These are phyloP conservation scores for Epichloe baconii DNA, from an alignment of 2,329 filamentous ascomycete species.

Conservation along the genomic window DNA sequence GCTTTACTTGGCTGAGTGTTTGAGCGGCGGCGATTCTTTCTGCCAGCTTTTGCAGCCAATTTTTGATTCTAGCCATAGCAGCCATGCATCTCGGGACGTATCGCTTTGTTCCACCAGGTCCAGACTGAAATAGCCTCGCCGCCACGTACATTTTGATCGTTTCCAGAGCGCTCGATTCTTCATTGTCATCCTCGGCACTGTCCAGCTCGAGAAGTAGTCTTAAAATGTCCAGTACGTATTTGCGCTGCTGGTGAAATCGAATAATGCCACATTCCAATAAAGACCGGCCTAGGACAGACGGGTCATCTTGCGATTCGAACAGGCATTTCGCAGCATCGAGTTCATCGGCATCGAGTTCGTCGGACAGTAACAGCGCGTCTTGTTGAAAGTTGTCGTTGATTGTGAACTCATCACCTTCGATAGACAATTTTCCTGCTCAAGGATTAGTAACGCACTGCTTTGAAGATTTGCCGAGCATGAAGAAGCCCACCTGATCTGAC, in stretches of 20 bases:
- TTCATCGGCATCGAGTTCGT: conserved; percentile 85
- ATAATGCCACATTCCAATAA: conserved; percentile 70
- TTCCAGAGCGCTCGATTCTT: conserved; percentile 21
- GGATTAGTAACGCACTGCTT: conserved; percentile 6
- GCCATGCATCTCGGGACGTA: conserved; percentile 64
- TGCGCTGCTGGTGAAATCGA: conserved; percentile 74
- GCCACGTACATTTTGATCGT: conserved; percentile 23
- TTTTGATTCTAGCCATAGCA: conserved; percentile 63
- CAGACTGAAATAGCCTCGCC: conserved; percentile 18
- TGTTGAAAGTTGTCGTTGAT: conserved; percentile 85
- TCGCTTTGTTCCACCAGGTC: conserved; percentile 33
- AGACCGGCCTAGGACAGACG: conserved; percentile 55
- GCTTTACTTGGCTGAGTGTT: conserved; percentile 54
- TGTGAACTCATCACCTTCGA: conserved; percentile 61
- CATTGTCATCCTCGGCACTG: conserved; percentile 38
- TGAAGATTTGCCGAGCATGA: background rate
- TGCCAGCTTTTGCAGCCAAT: conserved; percentile 59
- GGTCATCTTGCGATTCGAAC: conserved; percentile 58
- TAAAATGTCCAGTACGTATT: conserved; percentile 71
- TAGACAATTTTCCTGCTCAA: conserved; percentile 56
- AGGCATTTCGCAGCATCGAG: conserved; percentile 67
- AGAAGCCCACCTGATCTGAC: conserved; percentile 49
- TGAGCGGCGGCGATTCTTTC: conserved; percentile 66
- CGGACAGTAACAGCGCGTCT: conserved; percentile 65
- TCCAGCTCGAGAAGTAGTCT: conserved; percentile 64